phyloP scores from a whole-genome alignment of 148 eudicot species.

The Rhododendron griersonianum region DNA sequence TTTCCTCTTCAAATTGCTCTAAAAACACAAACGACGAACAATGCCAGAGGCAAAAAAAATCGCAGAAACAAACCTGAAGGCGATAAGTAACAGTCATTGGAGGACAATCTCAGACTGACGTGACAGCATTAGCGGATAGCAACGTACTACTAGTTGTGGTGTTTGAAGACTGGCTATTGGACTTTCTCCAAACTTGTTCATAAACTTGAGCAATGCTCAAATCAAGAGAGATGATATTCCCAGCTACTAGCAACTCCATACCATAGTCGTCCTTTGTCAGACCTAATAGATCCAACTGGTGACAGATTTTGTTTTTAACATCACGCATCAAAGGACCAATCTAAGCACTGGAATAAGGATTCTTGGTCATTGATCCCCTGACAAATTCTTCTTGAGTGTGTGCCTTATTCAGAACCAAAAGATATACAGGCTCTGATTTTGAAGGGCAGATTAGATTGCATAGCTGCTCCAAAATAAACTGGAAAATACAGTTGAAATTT shows the following conservation, averaged over 20 bases:
- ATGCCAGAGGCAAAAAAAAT: neutral
- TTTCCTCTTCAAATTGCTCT: neutral
- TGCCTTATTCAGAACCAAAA: slow-evolving; percentile 83
- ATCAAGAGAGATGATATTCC: slow-evolving; percentile 95
- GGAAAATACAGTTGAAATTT: slow-evolving; percentile 23
- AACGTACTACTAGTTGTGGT: slow-evolving; percentile 44
- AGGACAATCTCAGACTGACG: slow-evolving; percentile 73
- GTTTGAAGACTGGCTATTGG: slow-evolving; percentile 61
- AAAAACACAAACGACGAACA: neutral
- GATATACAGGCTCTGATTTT: slow-evolving; percentile 88
- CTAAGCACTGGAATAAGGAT: slow-evolving; percentile 96
- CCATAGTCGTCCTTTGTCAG: slow-evolving; percentile 94
- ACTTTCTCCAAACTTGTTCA: slow-evolving; percentile 97
- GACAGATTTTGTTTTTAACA: slow-evolving; percentile 95
- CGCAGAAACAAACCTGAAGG: slow-evolving; percentile 68
- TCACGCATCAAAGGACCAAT: slow-evolving; percentile 99
- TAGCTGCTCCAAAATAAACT: slow-evolving; percentile 98
- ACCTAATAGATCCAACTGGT: slow-evolving; percentile 89
- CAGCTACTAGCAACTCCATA: slow-evolving; percentile 96
- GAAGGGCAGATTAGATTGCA: slow-evolving; percentile 95
- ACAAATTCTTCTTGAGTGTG: slow-evolving; percentile 99
- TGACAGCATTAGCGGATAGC: slow-evolving; percentile 46
- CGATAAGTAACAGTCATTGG: slow-evolving; percentile 97
- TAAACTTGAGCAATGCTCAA: slow-evolving; percentile 84
- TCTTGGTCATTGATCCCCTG: slow-evolving; percentile 97